Evolutionary conservation across 169 alveolate genomes (phyloP).

Genomic region (Cystoisospora suis): DNA sequence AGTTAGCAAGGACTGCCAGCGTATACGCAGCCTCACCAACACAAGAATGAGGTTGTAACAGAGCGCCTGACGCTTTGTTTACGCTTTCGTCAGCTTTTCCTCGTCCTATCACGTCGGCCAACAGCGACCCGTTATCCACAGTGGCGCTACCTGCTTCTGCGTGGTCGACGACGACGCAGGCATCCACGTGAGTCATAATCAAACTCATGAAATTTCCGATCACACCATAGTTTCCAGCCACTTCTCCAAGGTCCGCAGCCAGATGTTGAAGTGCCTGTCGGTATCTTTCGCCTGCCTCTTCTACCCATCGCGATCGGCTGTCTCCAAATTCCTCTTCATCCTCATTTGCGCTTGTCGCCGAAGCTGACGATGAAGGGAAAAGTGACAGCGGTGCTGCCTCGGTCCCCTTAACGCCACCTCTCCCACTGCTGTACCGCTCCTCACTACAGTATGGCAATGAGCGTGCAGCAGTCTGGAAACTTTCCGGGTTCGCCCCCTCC

Average conservation of each 20-base stretch:
- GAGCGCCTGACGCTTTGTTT: not conserved
- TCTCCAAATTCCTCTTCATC: not conserved
- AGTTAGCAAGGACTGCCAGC: slow-evolving; percentile 15
- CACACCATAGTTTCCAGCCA: not conserved
- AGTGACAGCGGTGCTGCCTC: no score
- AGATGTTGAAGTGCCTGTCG: not conserved
- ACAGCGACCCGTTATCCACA: not conserved
- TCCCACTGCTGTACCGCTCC: no score
- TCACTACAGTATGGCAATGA: no score
- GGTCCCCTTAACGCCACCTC: no score
- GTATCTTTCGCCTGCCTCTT: not conserved
- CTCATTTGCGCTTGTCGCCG: no score
- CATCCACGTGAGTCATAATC: not conserved
- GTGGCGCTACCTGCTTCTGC: not conserved
- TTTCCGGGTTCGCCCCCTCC: no score
- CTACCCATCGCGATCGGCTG: slow-evolving; percentile 12
- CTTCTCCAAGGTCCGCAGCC: not conserved
- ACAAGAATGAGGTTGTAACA: not conserved
- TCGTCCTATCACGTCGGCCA: not conserved
- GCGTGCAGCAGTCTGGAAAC: no score
- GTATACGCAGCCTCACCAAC: slow-evolving; percentile 12
- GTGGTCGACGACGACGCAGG: not conserved
- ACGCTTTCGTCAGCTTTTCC: not conserved
- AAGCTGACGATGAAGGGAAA: no score
- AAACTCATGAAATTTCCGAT: not conserved